Conservation (phyloP, 805 yeast species). For the Yarrowia divulgata region DNA sequence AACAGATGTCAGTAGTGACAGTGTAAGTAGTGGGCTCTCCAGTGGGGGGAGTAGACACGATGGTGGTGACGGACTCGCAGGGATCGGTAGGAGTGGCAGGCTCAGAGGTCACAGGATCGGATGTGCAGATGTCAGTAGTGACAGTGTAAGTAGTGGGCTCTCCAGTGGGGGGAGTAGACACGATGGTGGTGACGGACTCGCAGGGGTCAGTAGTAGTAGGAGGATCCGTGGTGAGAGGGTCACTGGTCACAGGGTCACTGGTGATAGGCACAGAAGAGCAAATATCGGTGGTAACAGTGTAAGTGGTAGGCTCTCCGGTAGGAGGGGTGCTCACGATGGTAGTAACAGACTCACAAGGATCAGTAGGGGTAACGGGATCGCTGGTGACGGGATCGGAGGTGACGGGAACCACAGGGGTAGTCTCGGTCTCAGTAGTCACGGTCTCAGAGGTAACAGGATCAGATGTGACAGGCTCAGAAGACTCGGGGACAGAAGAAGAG, state of each 20-base stretch:
- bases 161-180: conserved; percentile 3
- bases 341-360: conserved; percentile 7
- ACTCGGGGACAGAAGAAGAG: not conserved
- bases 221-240: not conserved
- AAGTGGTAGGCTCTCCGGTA: not conserved
- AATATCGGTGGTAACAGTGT: not conserved
- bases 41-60: no score
- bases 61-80: no score
- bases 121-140: conserved; percentile 1
- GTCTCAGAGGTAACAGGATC: not conserved
- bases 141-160: conserved; percentile 8
- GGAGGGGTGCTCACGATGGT: not conserved
- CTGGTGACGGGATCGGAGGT: not conserved
- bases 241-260: not conserved
- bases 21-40: no score
- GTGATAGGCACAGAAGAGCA: not conserved
- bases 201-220: not conserved
- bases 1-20: no score
- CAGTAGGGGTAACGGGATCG: not conserved
- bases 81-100: no score
- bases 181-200: not conserved
- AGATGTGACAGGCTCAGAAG: not conserved
- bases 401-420: not conserved
- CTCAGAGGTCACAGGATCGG: not conserved
- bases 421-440: no score